phyloP scores from a whole-genome alignment of 2,329 filamentous ascomycete species.

The Phoma sp. region DNA sequence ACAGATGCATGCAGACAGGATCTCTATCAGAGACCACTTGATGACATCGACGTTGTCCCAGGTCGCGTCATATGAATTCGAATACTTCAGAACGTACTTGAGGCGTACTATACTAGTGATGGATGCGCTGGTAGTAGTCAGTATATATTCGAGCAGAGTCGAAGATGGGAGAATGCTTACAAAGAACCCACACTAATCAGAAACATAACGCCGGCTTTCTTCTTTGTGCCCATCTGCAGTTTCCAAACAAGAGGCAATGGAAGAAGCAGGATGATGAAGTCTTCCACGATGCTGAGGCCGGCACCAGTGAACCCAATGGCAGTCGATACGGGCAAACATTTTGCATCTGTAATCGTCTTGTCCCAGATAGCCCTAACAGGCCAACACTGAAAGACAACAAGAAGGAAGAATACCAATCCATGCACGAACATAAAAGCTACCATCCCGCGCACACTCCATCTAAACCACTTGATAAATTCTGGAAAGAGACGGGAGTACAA shows the following conservation, averaged over 20 bases:
- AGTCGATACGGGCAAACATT: slow-evolving; percentile 19
- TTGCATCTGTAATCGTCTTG: slow-evolving; percentile 18
- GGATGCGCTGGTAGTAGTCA: slow-evolving; percentile 17
- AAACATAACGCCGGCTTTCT: slow-evolving; percentile 20
- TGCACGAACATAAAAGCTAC: slow-evolving; percentile 24
- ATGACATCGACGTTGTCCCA: slow-evolving; percentile 29
- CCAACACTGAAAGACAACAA: slow-evolving; percentile 22
- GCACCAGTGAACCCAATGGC: slow-evolving; percentile 23
- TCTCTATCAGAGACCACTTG: slow-evolving; percentile 29
- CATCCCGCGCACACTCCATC: slow-evolving; percentile 21
- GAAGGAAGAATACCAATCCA: slow-evolving; percentile 22
- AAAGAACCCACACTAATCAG: slow-evolving; percentile 26
- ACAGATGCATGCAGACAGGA: slow-evolving; percentile 23
- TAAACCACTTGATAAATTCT: slow-evolving; percentile 19
- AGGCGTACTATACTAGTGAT: slow-evolving; percentile 26
- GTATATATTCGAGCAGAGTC: neutral
- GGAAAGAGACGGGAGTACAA: slow-evolving; percentile 22
- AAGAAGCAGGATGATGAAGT: slow-evolving; percentile 26
- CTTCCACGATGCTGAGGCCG: slow-evolving; percentile 20
- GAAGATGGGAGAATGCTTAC: neutral
- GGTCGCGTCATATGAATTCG: slow-evolving; percentile 22
- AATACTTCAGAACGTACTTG: slow-evolving; percentile 22
- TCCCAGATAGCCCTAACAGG: slow-evolving; percentile 25
- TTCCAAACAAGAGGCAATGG: slow-evolving; percentile 24
- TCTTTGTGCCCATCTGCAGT: slow-evolving; percentile 22